A percentile compares a stretch with the other conserved stretches of the same genome.
phyloP scores from a whole-genome alignment of 169 alveolate species.

The Eimeria falciformis region DNA sequence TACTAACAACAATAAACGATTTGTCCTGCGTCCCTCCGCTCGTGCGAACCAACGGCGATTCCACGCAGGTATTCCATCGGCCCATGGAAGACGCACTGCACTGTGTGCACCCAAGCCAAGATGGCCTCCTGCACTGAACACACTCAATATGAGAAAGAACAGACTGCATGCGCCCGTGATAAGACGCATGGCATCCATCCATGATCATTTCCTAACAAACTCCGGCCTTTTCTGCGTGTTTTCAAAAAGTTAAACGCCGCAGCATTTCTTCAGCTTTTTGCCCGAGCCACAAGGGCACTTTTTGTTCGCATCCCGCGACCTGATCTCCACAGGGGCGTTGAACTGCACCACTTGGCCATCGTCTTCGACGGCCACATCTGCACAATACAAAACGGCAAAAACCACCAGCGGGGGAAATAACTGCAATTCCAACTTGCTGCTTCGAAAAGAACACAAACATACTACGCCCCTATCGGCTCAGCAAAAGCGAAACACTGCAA shows the following conservation, averaged over 20 bases:
- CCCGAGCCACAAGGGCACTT: slow-evolving; percentile 55
- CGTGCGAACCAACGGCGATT: too few species aligned
- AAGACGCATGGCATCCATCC: too few species aligned
- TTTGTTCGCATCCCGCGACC: slow-evolving; percentile 55
- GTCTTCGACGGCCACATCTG: slow-evolving; percentile 26
- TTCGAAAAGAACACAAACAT: background rate
- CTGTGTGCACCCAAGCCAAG: too few species aligned
- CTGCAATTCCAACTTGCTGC: background rate
- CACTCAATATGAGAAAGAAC: too few species aligned
- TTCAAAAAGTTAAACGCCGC: slow-evolving; percentile 19
- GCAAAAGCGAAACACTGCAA: background rate
- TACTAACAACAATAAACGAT: too few species aligned
- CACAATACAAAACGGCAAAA: background rate
- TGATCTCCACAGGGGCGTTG: slow-evolving; percentile 10
- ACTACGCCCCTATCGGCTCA: background rate
- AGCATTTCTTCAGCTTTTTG: slow-evolving; percentile 45
- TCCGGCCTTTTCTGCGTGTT: too few species aligned
- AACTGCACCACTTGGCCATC: slow-evolving; percentile 28
- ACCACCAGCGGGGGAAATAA: background rate
- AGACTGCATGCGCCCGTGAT: too few species aligned
- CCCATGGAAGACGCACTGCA: too few species aligned
- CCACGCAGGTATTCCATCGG: too few species aligned
- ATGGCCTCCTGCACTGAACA: too few species aligned
- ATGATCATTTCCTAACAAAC: too few species aligned
- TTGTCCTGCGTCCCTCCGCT: too few species aligned